phyloP scores from a whole-genome alignment of 73 alveolate genomes.

The Durusdinium trenchii region DNA sequence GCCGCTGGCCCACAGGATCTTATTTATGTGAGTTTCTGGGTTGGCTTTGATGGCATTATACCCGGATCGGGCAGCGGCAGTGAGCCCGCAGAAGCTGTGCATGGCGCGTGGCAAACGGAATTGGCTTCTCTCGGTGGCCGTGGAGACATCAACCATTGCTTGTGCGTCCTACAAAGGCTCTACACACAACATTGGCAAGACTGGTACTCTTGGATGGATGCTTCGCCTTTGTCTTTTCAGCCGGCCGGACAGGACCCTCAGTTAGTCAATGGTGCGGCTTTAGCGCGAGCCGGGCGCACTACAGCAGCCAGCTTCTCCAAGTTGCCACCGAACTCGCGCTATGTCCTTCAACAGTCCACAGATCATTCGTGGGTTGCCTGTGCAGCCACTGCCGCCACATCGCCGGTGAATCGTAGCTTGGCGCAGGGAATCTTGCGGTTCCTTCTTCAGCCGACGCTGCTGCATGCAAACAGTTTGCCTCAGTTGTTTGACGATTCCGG shows the following conservation, averaged over 20 bases:
- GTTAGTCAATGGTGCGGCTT: background rate
- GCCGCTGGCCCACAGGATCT: background rate
- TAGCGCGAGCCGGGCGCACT: constrained; percentile 28
- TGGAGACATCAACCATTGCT: background rate
- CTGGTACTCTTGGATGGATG: background rate
- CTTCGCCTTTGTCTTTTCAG: background rate
- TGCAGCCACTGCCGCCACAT: background rate
- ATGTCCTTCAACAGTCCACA: background rate
- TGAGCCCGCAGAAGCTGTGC: constrained; percentile 54
- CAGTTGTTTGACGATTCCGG: background rate
- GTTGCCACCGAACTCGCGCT: background rate
- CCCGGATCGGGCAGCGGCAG: constrained; percentile 48
- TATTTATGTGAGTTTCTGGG: background rate
- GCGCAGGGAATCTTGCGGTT: background rate
- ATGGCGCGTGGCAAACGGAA: background rate
- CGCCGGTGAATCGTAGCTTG: background rate
- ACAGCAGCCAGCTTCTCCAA: background rate
- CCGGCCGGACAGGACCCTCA: background rate
- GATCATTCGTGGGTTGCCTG: background rate
- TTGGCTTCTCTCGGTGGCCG: background rate
- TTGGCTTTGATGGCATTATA: background rate
- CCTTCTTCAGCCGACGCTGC: background rate
- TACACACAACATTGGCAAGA: background rate
- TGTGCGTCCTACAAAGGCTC: background rate
- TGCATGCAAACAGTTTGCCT: background rate